These are phyloP conservation scores for Esteya vermicola DNA, from an alignment of 2,329 filamentous ascomycete species.

Conservation along the genomic window DNA sequence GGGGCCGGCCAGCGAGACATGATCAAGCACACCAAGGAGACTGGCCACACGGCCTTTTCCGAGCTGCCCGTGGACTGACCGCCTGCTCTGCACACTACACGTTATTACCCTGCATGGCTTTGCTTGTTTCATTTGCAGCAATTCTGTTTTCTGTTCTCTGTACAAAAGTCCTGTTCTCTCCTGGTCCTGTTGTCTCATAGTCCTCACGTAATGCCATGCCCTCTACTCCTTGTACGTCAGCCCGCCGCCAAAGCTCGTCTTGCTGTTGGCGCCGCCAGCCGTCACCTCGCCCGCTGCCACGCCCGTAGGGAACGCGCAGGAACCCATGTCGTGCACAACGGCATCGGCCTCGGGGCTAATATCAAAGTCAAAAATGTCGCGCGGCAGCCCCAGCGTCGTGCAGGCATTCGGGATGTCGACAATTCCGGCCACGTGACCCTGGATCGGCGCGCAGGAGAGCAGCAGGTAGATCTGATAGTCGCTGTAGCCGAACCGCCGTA, in stretches of 20 bases:
- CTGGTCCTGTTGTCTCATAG: too few species aligned
- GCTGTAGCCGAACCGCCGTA: slow-evolving; percentile 56
- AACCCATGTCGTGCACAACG: slow-evolving; percentile 48
- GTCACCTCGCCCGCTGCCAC: slow-evolving; percentile 28
- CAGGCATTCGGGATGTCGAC: slow-evolving; percentile 88
- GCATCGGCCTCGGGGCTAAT: slow-evolving; percentile 46
- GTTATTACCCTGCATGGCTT: too few species aligned
- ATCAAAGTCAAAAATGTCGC: slow-evolving; percentile 94
- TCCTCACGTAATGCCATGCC: too few species aligned
- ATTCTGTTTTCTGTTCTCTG: too few species aligned
- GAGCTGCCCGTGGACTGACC: slow-evolving; percentile 14
- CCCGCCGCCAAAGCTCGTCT: slow-evolving; percentile 34
- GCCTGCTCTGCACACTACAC: too few species aligned
- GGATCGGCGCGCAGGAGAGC: slow-evolving; percentile 71
- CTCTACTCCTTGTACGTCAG: slow-evolving; percentile 26
- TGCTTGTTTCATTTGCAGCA: background rate
- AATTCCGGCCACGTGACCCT: slow-evolving; percentile 78
- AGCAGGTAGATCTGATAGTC: slow-evolving; percentile 75
- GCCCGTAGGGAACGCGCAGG: slow-evolving; percentile 49
- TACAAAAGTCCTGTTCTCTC: too few species aligned
- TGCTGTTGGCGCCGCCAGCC: slow-evolving; percentile 29
- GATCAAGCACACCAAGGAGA: slow-evolving; percentile 46
- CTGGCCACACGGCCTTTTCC: slow-evolving; percentile 36
- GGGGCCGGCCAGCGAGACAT: slow-evolving; percentile 53
- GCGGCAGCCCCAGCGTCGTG: slow-evolving; percentile 74